Evolutionary conservation across 768 basidiomycete species (phyloP), one percentile per base, ranked within the genome.

Genomic region (Cystobasidium onofrii): DNA sequence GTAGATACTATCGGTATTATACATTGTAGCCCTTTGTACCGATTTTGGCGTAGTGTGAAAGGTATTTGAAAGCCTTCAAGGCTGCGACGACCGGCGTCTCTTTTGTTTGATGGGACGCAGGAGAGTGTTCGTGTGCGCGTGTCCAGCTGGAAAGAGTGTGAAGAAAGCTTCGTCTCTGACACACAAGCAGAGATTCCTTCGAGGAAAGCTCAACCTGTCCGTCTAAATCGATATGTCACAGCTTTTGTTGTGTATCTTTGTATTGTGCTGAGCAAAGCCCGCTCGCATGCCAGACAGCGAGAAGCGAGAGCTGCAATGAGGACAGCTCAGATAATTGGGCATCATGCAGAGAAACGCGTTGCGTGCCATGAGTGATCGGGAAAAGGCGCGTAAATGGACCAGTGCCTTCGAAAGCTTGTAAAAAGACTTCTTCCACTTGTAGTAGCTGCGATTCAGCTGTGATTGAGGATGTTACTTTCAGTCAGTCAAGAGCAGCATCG

Each of bases 1-100:
- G 55, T 71, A 71, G 55, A 71, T 71, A 29, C 69, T 71, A 29
- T 71, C 69, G 33, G 50, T 54, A 23, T 60, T 60, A 27, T 60
- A 60, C 57, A 60, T 34, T 34, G 57, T 60, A 4, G 29, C 23
- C 23, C 6, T 13, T 13, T 60, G 46, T 15, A 50, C 46, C 15
- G 46, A n/a, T 6, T 60, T 29, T 34, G 57, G 15, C 33, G 15
- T 29, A 29, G 57, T 27, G 15, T 60, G 23, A 17, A 60, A 60
- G 52, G n/a, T 54, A 6, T 27, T 9, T 12, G 20, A 60, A 34
- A 20, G 29, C 57, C 57, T 27, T 29, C 33, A 60, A 27, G 29
- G 25, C 23, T 60, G 17, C 57, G 57, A 60, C 57, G 57, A 29
- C 57, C 57, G 27, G 57, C 57, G 57, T 60, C 57, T 60, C 33